Base-by-base conservation (phyloP, 208 protist species). In the Acanthamoeba castellanii region DNA sequence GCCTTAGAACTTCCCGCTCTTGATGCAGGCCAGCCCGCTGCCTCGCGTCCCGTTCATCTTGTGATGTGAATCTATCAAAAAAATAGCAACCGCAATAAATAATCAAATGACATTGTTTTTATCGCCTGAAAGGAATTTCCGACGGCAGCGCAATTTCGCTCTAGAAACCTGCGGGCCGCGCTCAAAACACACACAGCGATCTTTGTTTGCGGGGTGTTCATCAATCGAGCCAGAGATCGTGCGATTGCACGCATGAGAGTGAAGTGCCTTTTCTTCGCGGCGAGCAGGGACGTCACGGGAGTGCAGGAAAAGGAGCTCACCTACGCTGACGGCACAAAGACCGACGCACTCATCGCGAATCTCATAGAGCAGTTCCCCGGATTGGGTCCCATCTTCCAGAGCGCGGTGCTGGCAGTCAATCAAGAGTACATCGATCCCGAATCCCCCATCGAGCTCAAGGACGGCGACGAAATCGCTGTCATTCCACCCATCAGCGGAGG, bases 401-500 rank as follows among this genome's bases (percentile, higher is more conserved):
- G 32, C 50, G 68, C 72, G 18, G 72, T 94, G 11, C 34, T 94
- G 4, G 91, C 91, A 27, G 55, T 94, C 9, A 95, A 94, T 8
- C 34, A 90, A 18, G 37, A 42, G 16, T 61, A 30, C 16, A 82
- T 82, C 50, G 20, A 55, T 34, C 61, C 95, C 32, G 59, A 88
- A 9, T 34, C 76, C 7, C 74, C 93, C 30, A 37, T 92, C 61
- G 27, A 59, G 20, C 94, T 96, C 22, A 81, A 84, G 32, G n/a
- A 45, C 0, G 55, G 32, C 57, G 93, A 95, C 64, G 95, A 96
- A 66, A 87, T 96, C 68, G 93, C 95, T 5, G 87, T 96, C n/a
- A 96, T 96, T 25, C 95, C 95, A 27, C 95, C 95, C 42, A 88
- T 96, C 2, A 94, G 87, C 30, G 95, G 95, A 25, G 95, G 95